Base-by-base conservation (phyloP, 768 basidiomycete genomes). In the Psilocybe subaeruginosa region DNA sequence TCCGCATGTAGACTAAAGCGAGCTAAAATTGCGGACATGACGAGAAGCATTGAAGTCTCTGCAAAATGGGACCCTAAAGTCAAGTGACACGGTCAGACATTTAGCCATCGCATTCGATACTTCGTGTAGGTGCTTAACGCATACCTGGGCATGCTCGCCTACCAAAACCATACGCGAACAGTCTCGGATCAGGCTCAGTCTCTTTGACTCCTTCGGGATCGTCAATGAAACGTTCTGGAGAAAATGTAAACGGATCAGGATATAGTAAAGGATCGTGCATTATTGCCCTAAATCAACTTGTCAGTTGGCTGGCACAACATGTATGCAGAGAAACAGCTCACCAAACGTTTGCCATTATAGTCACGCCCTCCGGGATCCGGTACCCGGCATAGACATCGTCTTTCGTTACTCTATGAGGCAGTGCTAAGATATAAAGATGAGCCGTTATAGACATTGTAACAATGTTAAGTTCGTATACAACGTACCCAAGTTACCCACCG, bases 371-470 rank as follows among this genome's bases (percentile, higher is more conserved):
- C 0, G 80, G 82, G 31, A 84, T 78, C 39, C 69, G 69, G 58
- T 77, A 76, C 0, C 78, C 80, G 5, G 77, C 71, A 56, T 81
- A 84, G 2, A 73, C 64, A 62, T 84, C 82, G 35, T 84, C 80
- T 52, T 72, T 68, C 4, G 65, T 70, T 6, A 65, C 54, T 17
- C 65, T 54, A 53, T 77, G 76, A 12, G 77, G 73, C 8, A 75
- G 60, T 19, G 68, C 74, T 75, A 29, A 9, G 49, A 31, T 11
- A 50, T 19, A 35, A 29, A 30, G 1, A 4, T 19, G 35, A 16
- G 43, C 16, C 33, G 4, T 46, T 14, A 8, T 47, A 16, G 17
- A 47, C 4, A 33, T n/a, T 33, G 17, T 23, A n/a, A 23, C 19
- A 39, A 23, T 14, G 3, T 43, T 12, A 8, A 43, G 4, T 43